Percentiles rank a stretch among this genome's conserved stretches.
These are phyloP conservation scores for Coniochaeta prunicola DNA, from an alignment of 2,329 filamentous ascomycete species.

Conservation along the genomic window DNA sequence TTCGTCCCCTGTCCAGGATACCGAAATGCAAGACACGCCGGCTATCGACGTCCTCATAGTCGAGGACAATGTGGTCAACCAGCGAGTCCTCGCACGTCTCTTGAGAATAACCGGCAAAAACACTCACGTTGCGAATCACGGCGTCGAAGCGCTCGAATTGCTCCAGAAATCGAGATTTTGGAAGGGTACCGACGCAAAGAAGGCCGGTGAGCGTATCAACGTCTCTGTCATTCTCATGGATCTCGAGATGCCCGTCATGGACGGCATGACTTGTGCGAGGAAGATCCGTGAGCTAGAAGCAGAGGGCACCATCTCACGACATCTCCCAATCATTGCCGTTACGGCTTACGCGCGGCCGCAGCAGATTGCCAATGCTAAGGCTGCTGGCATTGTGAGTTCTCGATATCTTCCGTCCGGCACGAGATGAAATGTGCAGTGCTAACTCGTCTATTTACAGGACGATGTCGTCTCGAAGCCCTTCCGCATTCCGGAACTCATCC, in stretches of 20 bases:
- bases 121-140: conserved; percentile 58
- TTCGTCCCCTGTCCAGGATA: conserved; percentile 16
- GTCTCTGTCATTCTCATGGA: conserved; percentile 72
- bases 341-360: conserved; percentile 72
- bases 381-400: conserved; percentile 61
- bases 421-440: not conserved
- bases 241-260: conserved; percentile 76
- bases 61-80: conserved; percentile 62
- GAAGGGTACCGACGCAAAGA: conserved; percentile 18
- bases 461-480: conserved; percentile 77
- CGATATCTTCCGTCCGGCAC: not conserved
- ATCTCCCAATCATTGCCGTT: conserved; percentile 76
- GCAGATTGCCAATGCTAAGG: conserved; percentile 64
- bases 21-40: conserved; percentile 15
- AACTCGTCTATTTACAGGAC: conserved; percentile 35
- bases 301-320: conserved; percentile 51
- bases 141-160: conserved; percentile 53
- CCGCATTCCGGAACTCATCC: conserved; percentile 62
- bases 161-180: conserved; percentile 50
- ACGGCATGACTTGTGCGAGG: conserved; percentile 66
- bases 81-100: conserved; percentile 49
- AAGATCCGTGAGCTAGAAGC: conserved; percentile 62
- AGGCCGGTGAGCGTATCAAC: conserved; percentile 28
- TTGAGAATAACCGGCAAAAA: conserved; percentile 53
- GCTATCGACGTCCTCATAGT: conserved; percentile 55